These are phyloP conservation scores for Coriolopsis trogii DNA, from an alignment of 1,284 basidiomycete genomes.

Conservation along the genomic window DNA sequence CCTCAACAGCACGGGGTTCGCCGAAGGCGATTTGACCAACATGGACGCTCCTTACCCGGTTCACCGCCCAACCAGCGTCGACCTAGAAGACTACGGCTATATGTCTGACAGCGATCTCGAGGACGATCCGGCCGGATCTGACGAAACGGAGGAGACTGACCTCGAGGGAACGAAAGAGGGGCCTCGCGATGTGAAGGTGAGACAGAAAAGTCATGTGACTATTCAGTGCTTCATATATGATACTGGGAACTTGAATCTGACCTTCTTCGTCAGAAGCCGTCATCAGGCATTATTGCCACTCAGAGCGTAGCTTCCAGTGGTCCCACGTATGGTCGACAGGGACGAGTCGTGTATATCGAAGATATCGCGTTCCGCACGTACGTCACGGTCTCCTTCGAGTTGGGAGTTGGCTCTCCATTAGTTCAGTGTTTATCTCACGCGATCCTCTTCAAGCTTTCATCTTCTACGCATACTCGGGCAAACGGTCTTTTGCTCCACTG, in stretches of 20 bases:
- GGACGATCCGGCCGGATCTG: conserved; percentile 11
- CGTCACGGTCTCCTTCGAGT: conserved; percentile 1
- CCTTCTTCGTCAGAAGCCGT: no score
- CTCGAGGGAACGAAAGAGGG: no score
- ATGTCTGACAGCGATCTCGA: conserved; percentile 28
- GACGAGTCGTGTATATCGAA: conserved; percentile 13
- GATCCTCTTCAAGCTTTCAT: conserved; percentile 19
- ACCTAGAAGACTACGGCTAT: conserved; percentile 19
- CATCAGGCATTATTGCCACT: neutral
- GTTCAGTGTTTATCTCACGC: neutral
- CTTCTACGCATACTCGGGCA: conserved; percentile 24
- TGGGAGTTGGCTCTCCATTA: neutral
- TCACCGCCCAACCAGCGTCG: neutral
- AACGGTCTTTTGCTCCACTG: conserved; percentile 24
- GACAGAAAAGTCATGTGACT: no score
- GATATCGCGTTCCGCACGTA: conserved; percentile 26
- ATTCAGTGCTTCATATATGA: no score
- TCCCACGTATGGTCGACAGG: neutral
- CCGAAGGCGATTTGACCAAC: conserved; percentile 11
- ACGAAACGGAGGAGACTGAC: no score
- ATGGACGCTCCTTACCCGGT: conserved; percentile 15
- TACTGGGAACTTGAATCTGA: no score
- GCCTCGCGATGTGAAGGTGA: no score
- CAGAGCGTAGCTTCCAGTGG: no score
- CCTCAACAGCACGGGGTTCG: conserved; percentile 3